Conservation (phyloP, 1,284 basidiomycete species). For the Ustilago sp. region DNA sequence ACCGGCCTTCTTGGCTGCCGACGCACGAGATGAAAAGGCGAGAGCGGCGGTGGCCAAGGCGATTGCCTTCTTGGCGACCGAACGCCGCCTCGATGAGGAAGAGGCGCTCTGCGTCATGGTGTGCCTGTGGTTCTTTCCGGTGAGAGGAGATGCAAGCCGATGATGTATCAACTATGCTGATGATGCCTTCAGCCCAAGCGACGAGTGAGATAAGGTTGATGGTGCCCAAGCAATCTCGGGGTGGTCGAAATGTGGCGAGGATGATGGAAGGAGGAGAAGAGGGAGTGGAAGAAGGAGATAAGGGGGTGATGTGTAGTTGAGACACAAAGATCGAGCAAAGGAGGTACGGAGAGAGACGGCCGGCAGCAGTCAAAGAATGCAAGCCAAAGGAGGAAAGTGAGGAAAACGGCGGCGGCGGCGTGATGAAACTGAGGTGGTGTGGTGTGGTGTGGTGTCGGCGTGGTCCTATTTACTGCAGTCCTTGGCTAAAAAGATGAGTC, state of each 20-base stretch:
- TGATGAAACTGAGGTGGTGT: not conserved
- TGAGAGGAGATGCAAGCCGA: not conserved
- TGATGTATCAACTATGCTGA: not conserved
- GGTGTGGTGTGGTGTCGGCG: not conserved
- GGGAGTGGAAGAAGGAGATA: not conserved
- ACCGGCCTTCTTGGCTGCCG: constrained; percentile 37
- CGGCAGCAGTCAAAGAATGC: not conserved
- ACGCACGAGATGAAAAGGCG: constrained; percentile 29
- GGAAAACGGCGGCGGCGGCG: constrained; percentile 1
- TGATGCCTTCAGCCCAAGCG: constrained; percentile 1
- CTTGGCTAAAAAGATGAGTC: not conserved
- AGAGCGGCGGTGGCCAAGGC: constrained; percentile 37
- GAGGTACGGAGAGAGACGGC: not conserved
- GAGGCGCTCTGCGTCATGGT: constrained; percentile 30
- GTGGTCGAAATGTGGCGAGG: too few relatives aligned
- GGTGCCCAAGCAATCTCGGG: not conserved
- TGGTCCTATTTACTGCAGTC: constrained; percentile 2
- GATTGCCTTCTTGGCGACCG: constrained; percentile 31
- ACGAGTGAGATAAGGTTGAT: not conserved
- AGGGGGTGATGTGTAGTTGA: not conserved
- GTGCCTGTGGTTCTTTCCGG: not conserved
- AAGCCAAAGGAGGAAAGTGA: not conserved
- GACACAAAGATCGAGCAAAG: not conserved
- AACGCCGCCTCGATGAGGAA: constrained; percentile 29
- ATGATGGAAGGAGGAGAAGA: not conserved